Conservation (phyloP, 176 grass and related monocot species). For the Juncus inflexus region DNA sequence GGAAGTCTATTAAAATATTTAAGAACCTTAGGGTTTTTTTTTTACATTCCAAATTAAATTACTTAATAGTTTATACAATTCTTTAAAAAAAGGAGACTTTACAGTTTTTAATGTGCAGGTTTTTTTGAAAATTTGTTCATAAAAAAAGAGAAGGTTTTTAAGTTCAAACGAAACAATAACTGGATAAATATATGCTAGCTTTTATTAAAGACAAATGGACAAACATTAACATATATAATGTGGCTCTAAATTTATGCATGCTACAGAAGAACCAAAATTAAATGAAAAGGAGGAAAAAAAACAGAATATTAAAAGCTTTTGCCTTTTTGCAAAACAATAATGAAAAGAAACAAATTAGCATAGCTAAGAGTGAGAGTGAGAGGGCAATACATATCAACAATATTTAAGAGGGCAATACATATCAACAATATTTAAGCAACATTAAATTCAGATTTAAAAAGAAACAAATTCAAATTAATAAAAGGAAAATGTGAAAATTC, state of each 20-base stretch:
- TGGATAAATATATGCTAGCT: not conserved
- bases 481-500: conserved; percentile 10
- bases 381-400: no score
- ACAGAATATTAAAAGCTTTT: not conserved
- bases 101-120: no score
- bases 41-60: no score
- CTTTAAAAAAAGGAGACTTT: no score
- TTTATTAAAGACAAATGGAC: not conserved
- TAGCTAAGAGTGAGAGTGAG: no score
- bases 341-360: conserved; percentile 1
- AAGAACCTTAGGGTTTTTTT: no score
- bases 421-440: not conserved
- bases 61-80: no score
- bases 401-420: no score
- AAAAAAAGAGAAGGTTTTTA: no score
- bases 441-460: conserved; percentile 8
- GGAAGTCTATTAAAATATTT: no score
- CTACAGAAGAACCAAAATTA: conserved; percentile 13
- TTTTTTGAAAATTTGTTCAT: no score
- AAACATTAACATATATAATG: not conserved
- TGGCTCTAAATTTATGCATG: not conserved
- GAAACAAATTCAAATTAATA: not conserved
- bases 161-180: no score
- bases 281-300: conserved; percentile 4
- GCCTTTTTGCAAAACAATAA: conserved; percentile 8